These are phyloP conservation scores for Magnolia changhungtana DNA, from an alignment of 164 flowering plant species.

Conservation along the genomic window DNA sequence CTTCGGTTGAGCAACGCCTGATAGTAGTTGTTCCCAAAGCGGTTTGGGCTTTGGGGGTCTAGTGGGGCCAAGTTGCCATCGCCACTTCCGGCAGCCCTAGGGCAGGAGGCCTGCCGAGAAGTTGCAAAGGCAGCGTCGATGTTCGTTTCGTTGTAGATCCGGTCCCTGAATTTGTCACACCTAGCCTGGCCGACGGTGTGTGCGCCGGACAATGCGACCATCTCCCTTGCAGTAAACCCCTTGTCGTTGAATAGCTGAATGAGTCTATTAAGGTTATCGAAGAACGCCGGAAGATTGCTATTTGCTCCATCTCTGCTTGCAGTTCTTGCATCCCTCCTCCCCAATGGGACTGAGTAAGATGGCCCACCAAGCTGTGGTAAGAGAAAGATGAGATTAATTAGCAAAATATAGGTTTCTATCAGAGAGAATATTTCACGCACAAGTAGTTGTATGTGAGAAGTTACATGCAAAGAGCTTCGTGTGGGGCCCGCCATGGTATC, in stretches of 20 bases:
- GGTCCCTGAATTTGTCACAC: background rate
- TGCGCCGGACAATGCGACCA: background rate
- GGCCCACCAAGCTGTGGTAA: conserved; percentile 40
- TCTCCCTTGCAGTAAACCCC: background rate
- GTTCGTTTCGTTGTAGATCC: background rate
- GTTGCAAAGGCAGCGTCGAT: background rate
- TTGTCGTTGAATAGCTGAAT: background rate
- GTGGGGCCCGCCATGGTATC: too few relatives aligned
- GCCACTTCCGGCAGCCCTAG: background rate
- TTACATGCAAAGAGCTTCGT: background rate
- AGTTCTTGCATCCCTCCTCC: conserved; percentile 45
- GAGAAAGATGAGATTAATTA: background rate
- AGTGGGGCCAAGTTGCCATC: background rate
- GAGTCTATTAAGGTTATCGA: background rate
- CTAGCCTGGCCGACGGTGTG: background rate
- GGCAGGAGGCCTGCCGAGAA: background rate
- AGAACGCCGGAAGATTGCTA: background rate
- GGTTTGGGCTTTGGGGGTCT: background rate
- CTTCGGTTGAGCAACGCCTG: background rate
- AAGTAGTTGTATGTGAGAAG: too few relatives aligned
- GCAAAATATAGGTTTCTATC: background rate
- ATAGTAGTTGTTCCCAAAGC: conserved; percentile 1
- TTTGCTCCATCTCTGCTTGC: conserved; percentile 19
- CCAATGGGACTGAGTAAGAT: conserved; percentile 32
- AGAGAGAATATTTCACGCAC: too few relatives aligned